Evolutionary conservation across 805 yeast genomes (phyloP).

Genomic region (Nakazawaea pomicola): DNA sequence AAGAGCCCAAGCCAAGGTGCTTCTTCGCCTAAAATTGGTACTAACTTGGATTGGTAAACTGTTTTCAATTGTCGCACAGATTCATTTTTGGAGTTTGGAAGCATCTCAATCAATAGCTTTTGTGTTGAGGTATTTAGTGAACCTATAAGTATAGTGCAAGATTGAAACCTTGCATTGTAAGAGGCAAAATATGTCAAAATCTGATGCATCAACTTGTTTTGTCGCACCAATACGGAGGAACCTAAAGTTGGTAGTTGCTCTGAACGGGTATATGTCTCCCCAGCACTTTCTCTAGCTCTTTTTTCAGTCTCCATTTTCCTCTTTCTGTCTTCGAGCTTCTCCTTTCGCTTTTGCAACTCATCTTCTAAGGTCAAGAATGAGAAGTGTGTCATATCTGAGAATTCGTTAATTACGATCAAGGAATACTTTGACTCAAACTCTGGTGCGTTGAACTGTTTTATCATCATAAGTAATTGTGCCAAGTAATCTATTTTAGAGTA

Average conservation of each 20-base stretch:
- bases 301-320: constrained; percentile 4
- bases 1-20: constrained; percentile 9
- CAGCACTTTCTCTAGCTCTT: neutral
- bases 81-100: neutral
- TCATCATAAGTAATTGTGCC: constrained; percentile 2
- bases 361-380: constrained; percentile 5
- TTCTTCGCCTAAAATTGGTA: constrained; percentile 10
- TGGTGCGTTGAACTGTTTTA: constrained; percentile 1
- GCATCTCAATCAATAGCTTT: constrained; percentile 2
- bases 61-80: constrained; percentile 2
- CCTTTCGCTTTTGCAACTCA: constrained; percentile 2
- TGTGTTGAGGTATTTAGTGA: constrained; percentile 5
- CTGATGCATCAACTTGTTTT: constrained; percentile 10
- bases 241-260: neutral
- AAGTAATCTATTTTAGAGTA: constrained; percentile 2
- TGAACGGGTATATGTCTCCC: constrained; percentile 1
- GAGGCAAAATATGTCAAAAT: neutral
- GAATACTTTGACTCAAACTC: neutral
- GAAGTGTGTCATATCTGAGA: constrained; percentile 10
- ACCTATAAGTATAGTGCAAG: constrained; percentile 3
- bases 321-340: neutral
- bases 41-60: constrained; percentile 5
- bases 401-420: constrained; percentile 10
- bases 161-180: neutral
- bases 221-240: constrained; percentile 6